Percentiles rank a stretch among this genome's conserved stretches.
These are phyloP conservation scores for Amanita inopinata DNA, from an alignment of 768 basidiomycete genomes.

Conservation along the genomic window DNA sequence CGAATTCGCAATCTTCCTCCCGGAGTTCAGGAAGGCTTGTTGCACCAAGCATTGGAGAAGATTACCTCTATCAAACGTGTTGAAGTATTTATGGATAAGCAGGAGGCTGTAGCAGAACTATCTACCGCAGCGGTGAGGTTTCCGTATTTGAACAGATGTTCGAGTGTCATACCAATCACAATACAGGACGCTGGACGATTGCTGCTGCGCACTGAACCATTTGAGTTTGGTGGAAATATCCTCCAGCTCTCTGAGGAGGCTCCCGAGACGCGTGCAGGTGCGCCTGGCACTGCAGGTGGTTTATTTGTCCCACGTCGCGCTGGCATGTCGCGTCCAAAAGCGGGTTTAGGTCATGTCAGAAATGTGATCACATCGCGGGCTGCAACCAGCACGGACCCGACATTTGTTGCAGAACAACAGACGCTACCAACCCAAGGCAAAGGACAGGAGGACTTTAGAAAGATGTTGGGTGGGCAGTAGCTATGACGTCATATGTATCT, in stretches of 20 bases:
- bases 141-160: too few species aligned
- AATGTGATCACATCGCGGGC: conserved; percentile 20
- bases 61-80: conserved; percentile 57
- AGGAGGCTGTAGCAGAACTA: conserved; percentile 57
- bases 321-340: conserved; percentile 56
- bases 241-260: conserved; percentile 54
- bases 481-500: too few species aligned
- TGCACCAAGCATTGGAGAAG: conserved; percentile 88
- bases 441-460: conserved; percentile 81
- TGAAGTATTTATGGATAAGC: conserved; percentile 55
- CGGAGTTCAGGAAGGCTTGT: conserved; percentile 77
- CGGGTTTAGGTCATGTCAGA: conserved; percentile 55
- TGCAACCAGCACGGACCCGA: conserved; percentile 8
- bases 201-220: conserved; percentile 59
- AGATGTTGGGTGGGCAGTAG: conserved; percentile 44
- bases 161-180: too few species aligned
- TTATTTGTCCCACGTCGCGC: conserved; percentile 59
- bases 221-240: conserved; percentile 54
- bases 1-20: conserved; percentile 67
- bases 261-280: conserved; percentile 16
- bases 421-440: conserved; percentile 26
- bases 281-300: conserved; percentile 30
- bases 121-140: conserved; percentile 58
- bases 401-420: conserved; percentile 11
- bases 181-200: conserved; percentile 79